Evolutionary conservation across 345 rosid species (phyloP), one percentile per base, ranked within the genome.

Genomic region (Rhodamnia rubescens): DNA sequence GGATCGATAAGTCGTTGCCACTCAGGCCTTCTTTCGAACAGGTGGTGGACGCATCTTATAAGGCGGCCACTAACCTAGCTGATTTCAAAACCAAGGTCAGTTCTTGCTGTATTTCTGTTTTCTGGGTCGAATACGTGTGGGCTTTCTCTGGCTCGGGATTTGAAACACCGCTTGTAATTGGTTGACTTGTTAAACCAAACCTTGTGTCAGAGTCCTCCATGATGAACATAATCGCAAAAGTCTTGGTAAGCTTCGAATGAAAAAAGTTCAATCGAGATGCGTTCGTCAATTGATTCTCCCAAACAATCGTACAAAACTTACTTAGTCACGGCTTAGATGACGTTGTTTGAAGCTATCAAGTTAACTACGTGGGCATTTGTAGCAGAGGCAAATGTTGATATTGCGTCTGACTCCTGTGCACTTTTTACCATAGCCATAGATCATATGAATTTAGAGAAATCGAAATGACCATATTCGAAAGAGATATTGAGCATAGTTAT

Each of bases 31-130:
- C 94, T 69, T 94, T 94, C 89, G 91, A 93, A 86, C 83, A 92
- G 87, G 89, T 95, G 42, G 86, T 89, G 84, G 93, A 88, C 56
- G 91, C 59, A 85, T 85, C 89, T 11, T 95, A 94, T 90, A 94
- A 91, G 89, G 98, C 95, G 81, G 85, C 94, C 50, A 89, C 94
- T 27, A 89, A 84, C 55, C 92, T 88, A 84, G 96, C 91, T 21
- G 96, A 95, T 91, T 96, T 96, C 86, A 95, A 91, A 44, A 87
- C 89, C 18, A 95, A 94, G 99, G 98, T 95, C 83, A 40, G 8
- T 14, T 53, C 44, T 40, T 18, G 20, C 32, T 26, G 11, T 51
- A 11, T 74, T 59, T 7, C 13, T 32, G 3, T 27, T 57, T 27
- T 29, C 29, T 7, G 44, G 75, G 24, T 55, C 11, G 24, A 9